These are phyloP conservation scores for Byssoonygena ceratinophila DNA, from an alignment of 2,329 filamentous ascomycete species.

Conservation along the genomic window DNA sequence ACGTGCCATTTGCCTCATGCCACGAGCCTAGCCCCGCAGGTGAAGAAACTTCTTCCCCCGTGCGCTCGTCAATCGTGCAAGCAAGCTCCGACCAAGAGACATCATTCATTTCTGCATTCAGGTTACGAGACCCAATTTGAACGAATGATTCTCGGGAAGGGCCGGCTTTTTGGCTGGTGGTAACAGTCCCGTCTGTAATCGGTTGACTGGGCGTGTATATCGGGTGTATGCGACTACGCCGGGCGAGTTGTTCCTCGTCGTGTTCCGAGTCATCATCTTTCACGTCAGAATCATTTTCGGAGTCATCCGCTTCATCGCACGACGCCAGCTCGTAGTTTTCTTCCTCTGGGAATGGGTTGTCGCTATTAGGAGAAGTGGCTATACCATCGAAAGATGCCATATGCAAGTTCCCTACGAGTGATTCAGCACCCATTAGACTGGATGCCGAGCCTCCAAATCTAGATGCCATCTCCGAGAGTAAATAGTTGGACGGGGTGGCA, in stretches of 20 bases:
- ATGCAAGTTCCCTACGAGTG: slow-evolving; percentile 38
- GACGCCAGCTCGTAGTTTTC: not conserved
- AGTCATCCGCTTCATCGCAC: not conserved
- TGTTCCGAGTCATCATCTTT: slow-evolving; percentile 2
- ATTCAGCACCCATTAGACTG: slow-evolving; percentile 41
- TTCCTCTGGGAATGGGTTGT: slow-evolving; percentile 21
- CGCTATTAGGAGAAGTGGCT: slow-evolving; percentile 24
- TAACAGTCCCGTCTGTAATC: not conserved
- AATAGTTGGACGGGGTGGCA: slow-evolving; percentile 12
- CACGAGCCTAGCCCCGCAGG: not conserved
- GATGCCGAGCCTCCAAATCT: slow-evolving; percentile 32
- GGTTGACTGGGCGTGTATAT: not conserved
- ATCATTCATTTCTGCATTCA: not conserved
- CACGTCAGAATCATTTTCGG: slow-evolving; percentile 3
- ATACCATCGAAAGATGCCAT: slow-evolving; percentile 37
- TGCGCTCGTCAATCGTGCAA: slow-evolving; percentile 36
- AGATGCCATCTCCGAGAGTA: slow-evolving; percentile 16
- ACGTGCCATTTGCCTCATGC: not conserved
- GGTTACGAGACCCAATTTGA: not conserved
- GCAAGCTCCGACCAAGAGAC: slow-evolving; percentile 26
- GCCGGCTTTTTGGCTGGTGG: not conserved
- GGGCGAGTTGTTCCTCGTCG: not conserved
- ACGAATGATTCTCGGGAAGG: not conserved
- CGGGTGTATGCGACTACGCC: slow-evolving; percentile 1
- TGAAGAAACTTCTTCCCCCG: slow-evolving; percentile 27